Evolutionary conservation across 2,329 filamentous ascomycete genomes (phyloP).

Genomic region (Nemania abortiva): DNA sequence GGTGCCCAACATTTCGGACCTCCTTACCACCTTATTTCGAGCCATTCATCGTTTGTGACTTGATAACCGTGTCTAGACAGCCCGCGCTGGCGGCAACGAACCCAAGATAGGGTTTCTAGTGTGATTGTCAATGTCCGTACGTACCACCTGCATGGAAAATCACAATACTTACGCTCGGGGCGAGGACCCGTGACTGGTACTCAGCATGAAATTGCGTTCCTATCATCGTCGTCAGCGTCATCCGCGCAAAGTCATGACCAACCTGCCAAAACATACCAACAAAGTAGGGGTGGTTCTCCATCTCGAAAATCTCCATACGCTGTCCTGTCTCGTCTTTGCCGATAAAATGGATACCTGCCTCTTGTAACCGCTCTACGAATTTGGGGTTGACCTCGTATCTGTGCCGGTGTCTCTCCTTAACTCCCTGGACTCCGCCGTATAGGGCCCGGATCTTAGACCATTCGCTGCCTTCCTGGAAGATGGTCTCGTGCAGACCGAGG

Average conservation of each 20-base stretch:
- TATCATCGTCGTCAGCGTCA: conserved; percentile 20
- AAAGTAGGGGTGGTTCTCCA: conserved; percentile 86
- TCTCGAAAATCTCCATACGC: conserved; percentile 85
- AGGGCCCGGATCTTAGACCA: conserved; percentile 83
- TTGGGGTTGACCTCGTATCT: conserved; percentile 91
- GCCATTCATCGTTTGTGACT: conserved; percentile 33
- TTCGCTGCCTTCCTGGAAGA: conserved; percentile 80
- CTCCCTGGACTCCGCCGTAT: conserved; percentile 70
- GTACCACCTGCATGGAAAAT: not conserved
- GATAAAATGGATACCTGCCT: conserved; percentile 78
- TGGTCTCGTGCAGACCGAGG: conserved; percentile 78
- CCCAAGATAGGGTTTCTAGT: conserved; percentile 74
- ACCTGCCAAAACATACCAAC: conserved; percentile 57
- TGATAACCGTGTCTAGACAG: conserved; percentile 62
- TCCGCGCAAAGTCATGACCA: not conserved
- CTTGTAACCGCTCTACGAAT: conserved; percentile 75
- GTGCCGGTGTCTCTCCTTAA: conserved; percentile 85
- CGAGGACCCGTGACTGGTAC: conserved; percentile 80
- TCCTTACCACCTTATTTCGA: conserved; percentile 27
- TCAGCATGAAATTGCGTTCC: conserved; percentile 84
- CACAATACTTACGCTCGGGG: conserved; percentile 58
- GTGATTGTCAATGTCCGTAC: conserved; percentile 6
- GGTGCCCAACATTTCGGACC: not conserved
- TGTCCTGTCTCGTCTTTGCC: conserved; percentile 83
- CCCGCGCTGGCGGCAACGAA: conserved; percentile 84